Conservation (phyloP, 2,329 filamentous ascomycete genomes). For the Rhytidhysteron rufulum region DNA sequence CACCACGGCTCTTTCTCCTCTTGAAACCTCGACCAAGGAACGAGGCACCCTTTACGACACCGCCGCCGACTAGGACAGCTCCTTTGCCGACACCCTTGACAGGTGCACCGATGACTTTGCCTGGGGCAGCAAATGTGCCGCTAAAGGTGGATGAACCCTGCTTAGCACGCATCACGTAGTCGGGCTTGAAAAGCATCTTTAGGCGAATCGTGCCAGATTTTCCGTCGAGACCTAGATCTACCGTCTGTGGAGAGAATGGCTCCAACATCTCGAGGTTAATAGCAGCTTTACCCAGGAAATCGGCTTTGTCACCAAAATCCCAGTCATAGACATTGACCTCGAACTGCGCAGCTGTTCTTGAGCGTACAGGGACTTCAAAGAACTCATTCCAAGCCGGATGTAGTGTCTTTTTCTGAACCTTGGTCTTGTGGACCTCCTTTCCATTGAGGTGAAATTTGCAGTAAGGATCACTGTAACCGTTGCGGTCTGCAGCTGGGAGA, state of each 20-base stretch:
- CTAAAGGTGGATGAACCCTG: conserved; percentile 92
- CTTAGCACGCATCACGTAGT: conserved; percentile 80
- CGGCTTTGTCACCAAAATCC: conserved; percentile 93
- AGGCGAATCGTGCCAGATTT: conserved; percentile 82
- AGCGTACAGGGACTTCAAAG: conserved; percentile 80
- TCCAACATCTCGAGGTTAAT: conserved; percentile 79
- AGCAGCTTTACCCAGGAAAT: conserved; percentile 73
- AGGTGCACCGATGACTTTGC: conserved; percentile 90
- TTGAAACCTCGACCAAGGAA: conserved; percentile 86
- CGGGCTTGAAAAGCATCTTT: conserved; percentile 85
- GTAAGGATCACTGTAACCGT: conserved; percentile 95
- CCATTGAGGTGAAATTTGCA: conserved; percentile 91
- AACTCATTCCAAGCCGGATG: conserved; percentile 94
- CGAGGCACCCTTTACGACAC: conserved; percentile 83
- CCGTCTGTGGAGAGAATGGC: conserved; percentile 77
- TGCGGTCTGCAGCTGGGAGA: conserved; percentile 89
- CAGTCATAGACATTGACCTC: conserved; percentile 84
- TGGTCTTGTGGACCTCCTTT: conserved; percentile 89
- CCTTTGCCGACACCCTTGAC: conserved; percentile 86
- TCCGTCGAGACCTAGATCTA: conserved; percentile 73
- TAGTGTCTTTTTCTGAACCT: conserved; percentile 93
- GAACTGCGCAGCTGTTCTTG: conserved; percentile 81
- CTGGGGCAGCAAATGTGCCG: conserved; percentile 81
- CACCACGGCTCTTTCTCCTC: conserved; percentile 59
- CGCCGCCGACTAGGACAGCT: conserved; percentile 66